Percentiles rank a stretch among this genome's conserved stretches.
Evolutionary conservation across 257 asterid genomes (phyloP).

Genomic region (Solanum medicagineum): DNA sequence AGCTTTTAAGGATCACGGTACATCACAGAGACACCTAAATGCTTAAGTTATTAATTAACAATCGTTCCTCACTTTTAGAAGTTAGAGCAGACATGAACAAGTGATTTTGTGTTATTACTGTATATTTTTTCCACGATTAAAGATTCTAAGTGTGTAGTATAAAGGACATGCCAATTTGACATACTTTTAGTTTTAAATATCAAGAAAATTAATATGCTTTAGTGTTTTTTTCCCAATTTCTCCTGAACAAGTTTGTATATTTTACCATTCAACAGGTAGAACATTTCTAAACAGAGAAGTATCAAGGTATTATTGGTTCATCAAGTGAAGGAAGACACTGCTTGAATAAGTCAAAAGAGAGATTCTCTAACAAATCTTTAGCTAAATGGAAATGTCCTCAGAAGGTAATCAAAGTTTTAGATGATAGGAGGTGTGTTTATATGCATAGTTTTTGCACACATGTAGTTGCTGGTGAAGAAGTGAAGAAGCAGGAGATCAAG

Average conservation of each 20-base stretch:
- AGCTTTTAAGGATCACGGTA: neutral
- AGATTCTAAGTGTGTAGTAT: neutral
- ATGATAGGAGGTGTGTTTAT: neutral
- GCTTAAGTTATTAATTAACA: neutral
- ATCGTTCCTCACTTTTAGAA: neutral
- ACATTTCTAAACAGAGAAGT: too few relatives aligned
- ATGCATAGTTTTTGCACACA: neutral
- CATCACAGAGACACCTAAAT: neutral
- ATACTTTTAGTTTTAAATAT: neutral
- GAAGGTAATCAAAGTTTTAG: neutral
- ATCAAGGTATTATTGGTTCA: too few relatives aligned
- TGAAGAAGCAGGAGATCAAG: constrained; percentile 16
- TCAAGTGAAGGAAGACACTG: neutral
- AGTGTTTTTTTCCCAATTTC: neutral
- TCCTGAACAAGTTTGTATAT: neutral
- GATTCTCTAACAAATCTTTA: neutral
- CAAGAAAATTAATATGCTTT: neutral
- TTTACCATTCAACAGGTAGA: neutral
- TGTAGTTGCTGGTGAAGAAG: constrained; percentile 48
- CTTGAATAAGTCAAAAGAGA: neutral
- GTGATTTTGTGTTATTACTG: neutral
- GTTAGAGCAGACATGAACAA: neutral
- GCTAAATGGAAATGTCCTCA: constrained; percentile 19
- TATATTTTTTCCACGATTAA: neutral
- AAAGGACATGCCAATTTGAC: neutral